Base-by-base conservation (phyloP, 805 yeast genomes). In the Nakazawaea wickerhamii region DNA sequence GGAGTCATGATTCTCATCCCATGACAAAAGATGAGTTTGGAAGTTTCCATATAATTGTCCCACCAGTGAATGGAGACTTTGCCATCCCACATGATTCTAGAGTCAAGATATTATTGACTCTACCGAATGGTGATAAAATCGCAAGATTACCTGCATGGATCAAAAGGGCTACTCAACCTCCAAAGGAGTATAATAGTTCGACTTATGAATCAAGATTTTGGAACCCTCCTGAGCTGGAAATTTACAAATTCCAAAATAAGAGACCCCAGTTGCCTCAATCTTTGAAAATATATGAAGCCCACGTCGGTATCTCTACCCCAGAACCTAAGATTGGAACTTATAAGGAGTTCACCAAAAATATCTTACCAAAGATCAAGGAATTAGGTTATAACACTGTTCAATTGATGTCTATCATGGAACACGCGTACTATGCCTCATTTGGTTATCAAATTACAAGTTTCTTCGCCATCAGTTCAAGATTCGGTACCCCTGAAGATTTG, bases 361-460 rank as follows among this genome's bases (percentile, higher is more conserved):
- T 89, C 10, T 72, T 91, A 48, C 98, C 98, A n/a, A 71, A 82
- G 35, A 86, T 91, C 51, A 79, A 79, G 52, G 77, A 82, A 48
- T 71, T 90, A 46, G 97, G 97, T 28, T 91, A 91, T 62, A 88
- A 93, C 61, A 81, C 95, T 4, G 84, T 91, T 53, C 99, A 91
- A 64, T 71, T 91, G 57, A 91, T 91, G 99, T 97, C 99, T 0
- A 75, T 91, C 34, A 91, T 91, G 99, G 99, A 91, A 63, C 99
- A 91, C 60, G 98, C 99, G 1, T 91, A 91, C 60, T 91, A 91
- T 60, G 99, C 97, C 1, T 87, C 96, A 2, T 91, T 91, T 60
- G 99, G 99, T n/a, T 91, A 91, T 60, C 99, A 91, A 62, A 81
- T 91, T 21, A 90, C 98, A 18, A 85, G 83, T 46, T 93, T 91